Conservation (phyloP, 208 protist species). For the Leptomonas seymouri region DNA sequence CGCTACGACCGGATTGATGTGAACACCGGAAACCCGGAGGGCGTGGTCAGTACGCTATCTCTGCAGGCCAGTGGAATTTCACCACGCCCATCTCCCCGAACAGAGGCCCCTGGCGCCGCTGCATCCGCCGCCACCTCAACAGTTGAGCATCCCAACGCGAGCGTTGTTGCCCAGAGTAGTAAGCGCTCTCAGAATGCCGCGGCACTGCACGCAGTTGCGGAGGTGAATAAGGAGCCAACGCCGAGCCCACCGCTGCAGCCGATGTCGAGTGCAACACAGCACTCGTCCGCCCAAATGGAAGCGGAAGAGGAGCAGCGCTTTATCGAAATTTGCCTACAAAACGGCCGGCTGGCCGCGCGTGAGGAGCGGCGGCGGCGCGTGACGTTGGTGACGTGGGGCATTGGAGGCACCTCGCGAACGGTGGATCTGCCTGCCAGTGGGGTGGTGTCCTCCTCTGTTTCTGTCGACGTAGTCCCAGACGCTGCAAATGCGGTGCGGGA, state of each 20-base stretch:
- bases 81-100: neutral
- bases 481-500: neutral
- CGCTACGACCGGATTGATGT: slow-evolving; percentile 80
- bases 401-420: slow-evolving; percentile 49
- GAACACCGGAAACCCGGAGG: slow-evolving; percentile 68
- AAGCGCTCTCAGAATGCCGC: neutral
- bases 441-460: neutral
- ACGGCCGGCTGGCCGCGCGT: slow-evolving; percentile 18
- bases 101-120: neutral
- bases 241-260: neutral
- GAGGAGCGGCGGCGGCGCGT: slow-evolving; percentile 35
- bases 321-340: slow-evolving; percentile 24
- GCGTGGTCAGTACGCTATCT: slow-evolving; percentile 20
- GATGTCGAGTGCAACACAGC: neutral
- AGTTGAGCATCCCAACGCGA: neutral
- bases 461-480: neutral
- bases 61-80: neutral
- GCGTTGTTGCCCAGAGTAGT: neutral
- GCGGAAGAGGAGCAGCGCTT: slow-evolving; percentile 25
- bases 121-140: neutral
- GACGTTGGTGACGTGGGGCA: slow-evolving; percentile 64
- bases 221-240: neutral
- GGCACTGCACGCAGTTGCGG: too few species aligned
- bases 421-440: slow-evolving; percentile 21
- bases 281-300: neutral